Conservation (phyloP, 2,329 filamentous ascomycete species). For the Talaromyces pinophilus region DNA sequence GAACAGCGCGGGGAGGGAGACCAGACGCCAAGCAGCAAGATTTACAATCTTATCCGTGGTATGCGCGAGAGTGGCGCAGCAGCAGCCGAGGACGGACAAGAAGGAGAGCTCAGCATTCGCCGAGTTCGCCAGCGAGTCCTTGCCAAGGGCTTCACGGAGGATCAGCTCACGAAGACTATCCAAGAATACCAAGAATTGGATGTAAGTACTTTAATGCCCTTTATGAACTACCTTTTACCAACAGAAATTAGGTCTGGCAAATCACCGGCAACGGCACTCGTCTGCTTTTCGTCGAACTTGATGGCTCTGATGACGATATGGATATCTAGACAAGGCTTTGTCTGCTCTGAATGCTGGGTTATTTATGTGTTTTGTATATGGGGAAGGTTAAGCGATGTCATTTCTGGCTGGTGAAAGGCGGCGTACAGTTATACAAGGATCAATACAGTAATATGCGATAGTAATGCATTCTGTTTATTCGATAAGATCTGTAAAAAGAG, state of each 20-base stretch:
- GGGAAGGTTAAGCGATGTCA: conserved; percentile 20
- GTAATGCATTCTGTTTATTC: conserved; percentile 2
- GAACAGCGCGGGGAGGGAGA: conserved; percentile 66
- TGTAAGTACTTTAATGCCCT: conserved; percentile 62
- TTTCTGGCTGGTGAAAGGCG: conserved; percentile 18
- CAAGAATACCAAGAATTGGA: conserved; percentile 86
- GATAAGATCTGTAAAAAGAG: background rate
- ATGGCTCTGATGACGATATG: conserved; percentile 49
- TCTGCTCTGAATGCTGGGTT: background rate
- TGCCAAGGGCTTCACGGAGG: conserved; percentile 93
- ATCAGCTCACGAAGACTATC: conserved; percentile 83
- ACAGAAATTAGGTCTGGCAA: conserved; percentile 68
- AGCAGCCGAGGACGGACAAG: conserved; percentile 71
- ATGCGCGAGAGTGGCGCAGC: conserved; percentile 83
- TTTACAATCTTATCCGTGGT: conserved; percentile 89
- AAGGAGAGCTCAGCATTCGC: conserved; percentile 78
- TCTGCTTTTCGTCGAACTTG: conserved; percentile 68
- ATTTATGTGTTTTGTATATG: conserved; percentile 17
- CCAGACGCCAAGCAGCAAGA: conserved; percentile 80
- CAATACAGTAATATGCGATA: conserved; percentile 11
- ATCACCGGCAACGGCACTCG: conserved; percentile 69
- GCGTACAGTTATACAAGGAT: conserved; percentile 10
- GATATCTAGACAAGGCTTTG: conserved; percentile 37
- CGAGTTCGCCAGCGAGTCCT: conserved; percentile 89
- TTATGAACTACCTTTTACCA: conserved; percentile 41